A percentile compares a stretch with the other conserved stretches of the same genome.
These are phyloP conservation scores for Eragrostis curvula DNA, from an alignment of 176 grass and related monocot genomes.

Conservation along the genomic window DNA sequence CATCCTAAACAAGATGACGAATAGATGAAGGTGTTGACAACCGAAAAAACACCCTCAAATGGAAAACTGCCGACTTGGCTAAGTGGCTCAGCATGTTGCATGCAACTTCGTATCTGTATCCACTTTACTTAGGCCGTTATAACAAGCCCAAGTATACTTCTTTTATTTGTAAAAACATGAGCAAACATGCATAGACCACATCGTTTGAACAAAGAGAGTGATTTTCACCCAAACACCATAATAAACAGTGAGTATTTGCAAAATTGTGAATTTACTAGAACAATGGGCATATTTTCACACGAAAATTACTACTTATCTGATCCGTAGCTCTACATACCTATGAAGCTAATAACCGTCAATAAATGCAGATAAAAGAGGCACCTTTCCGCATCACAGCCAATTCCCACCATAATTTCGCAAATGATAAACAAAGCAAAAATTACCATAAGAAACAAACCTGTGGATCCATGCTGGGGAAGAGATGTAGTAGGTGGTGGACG, in stretches of 20 bases:
- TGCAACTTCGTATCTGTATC: neutral
- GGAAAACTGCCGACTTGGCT: neutral
- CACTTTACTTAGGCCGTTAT: neutral
- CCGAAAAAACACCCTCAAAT: neutral
- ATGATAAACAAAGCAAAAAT: neutral
- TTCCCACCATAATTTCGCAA: neutral
- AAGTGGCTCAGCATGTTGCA: neutral
- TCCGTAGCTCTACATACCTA: neutral
- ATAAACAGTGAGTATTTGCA: neutral
- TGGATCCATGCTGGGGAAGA: slow-evolving; percentile 85
- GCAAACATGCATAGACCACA: no score
- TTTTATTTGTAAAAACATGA: no score
- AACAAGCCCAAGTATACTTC: no score
- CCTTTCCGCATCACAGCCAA: neutral
- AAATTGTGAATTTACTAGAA: neutral
- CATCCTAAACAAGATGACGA: neutral
- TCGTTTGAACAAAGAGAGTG: no score
- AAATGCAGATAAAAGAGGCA: neutral
- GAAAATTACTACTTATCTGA: neutral
- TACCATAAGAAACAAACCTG: slow-evolving; percentile 45
- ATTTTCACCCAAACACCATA: no score
- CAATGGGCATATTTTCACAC: neutral
- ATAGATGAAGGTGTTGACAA: slow-evolving; percentile 8
- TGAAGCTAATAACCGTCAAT: neutral
- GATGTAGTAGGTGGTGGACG: slow-evolving; percentile 53